Conservation (phyloP, 1,284 basidiomycete species). For the Naganishia sp. region DNA sequence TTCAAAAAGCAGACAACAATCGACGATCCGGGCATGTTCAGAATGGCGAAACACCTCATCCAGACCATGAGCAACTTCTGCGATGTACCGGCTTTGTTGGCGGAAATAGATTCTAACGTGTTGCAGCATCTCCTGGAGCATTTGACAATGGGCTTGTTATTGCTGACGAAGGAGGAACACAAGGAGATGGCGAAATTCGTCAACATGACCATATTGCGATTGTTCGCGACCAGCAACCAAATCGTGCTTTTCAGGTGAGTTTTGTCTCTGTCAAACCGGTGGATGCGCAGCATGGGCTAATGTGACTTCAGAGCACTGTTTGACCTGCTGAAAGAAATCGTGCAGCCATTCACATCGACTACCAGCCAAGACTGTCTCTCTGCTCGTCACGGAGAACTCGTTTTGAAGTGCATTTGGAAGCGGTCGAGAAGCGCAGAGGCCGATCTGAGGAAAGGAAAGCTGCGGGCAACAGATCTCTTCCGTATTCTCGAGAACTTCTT, state of each 20-base stretch:
- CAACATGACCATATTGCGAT: conserved; percentile 93
- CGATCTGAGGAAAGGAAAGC: conserved; percentile 74
- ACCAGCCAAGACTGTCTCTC: conserved; percentile 65
- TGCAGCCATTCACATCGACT: conserved; percentile 76
- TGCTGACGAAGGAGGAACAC: conserved; percentile 75
- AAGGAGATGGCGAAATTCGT: conserved; percentile 92
- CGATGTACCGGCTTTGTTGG: conserved; percentile 76
- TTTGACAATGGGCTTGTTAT: conserved; percentile 79
- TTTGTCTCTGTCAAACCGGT: no score
- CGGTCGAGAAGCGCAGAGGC: conserved; percentile 90
- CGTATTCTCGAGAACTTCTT: conserved; percentile 94
- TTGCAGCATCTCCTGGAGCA: conserved; percentile 77
- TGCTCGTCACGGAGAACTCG: conserved; percentile 89
- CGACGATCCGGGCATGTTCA: conserved; percentile 72
- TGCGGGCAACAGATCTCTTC: conserved; percentile 86
- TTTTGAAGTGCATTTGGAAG: conserved; percentile 99
- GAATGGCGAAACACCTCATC: conserved; percentile 92
- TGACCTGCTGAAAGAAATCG: conserved; percentile 79
- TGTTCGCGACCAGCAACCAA: conserved; percentile 86
- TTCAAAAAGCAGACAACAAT: conserved; percentile 78
- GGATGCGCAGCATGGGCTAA: no score
- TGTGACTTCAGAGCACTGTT: conserved; percentile 65
- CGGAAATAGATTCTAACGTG: conserved; percentile 71
- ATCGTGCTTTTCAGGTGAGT: conserved; percentile 85
- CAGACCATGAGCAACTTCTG: conserved; percentile 91